phyloP scores from a whole-genome alignment of 1,284 basidiomycete species.

The Rugosomyces carneus region DNA sequence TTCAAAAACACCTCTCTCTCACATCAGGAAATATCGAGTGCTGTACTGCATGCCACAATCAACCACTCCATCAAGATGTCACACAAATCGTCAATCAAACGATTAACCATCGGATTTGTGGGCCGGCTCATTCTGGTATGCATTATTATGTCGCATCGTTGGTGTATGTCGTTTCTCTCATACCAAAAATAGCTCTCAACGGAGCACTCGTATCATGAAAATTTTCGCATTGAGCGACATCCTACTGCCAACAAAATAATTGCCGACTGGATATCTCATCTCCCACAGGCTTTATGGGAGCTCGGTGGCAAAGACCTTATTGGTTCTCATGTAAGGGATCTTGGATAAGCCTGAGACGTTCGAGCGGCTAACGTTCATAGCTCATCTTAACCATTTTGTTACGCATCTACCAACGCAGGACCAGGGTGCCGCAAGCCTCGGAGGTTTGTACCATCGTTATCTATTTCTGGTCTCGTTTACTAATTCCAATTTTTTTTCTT shows the following conservation, averaged over 20 bases:
- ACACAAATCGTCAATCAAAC: conserved; percentile 58
- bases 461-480: conserved; percentile 16
- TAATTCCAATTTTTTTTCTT: conserved; percentile 6
- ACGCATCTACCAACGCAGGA: conserved; percentile 53
- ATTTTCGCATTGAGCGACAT: conserved; percentile 33
- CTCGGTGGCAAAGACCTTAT: conserved; percentile 51
- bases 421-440: conserved; percentile 30
- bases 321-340: conserved; percentile 49
- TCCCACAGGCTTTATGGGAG: conserved; percentile 84
- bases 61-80: conserved; percentile 53
- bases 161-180: conserved; percentile 5
- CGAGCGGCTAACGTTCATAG: conserved; percentile 27
- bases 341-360: background rate
- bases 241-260: conserved; percentile 25
- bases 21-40: conserved; percentile 24
- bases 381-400: conserved; percentile 58
- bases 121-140: conserved; percentile 62
- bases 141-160: conserved; percentile 1
- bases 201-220: conserved; percentile 47
- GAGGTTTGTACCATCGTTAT: conserved; percentile 29
- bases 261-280: conserved; percentile 58
- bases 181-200: conserved; percentile 48
- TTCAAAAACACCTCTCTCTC: conserved; percentile 39
- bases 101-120: conserved; percentile 65
- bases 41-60: conserved; percentile 44